Percentiles rank a stretch among this genome's conserved stretches.
Conservation (phyloP, 78 protist species). For the Bigelowiella natans region DNA sequence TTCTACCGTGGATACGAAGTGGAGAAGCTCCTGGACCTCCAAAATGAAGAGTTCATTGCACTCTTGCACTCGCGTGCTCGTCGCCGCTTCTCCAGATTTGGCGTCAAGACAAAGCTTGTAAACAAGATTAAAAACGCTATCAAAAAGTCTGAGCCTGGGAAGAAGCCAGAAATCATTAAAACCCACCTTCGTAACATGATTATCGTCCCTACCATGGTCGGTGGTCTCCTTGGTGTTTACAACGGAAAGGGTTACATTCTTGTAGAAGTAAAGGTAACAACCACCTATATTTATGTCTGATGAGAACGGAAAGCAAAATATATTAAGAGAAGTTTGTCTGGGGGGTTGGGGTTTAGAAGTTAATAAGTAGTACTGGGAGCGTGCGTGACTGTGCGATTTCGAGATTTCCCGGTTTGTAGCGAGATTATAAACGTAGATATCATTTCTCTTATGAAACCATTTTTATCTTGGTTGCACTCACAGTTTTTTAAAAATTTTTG, state of each 20-base stretch:
- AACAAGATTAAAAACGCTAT: constrained; percentile 57
- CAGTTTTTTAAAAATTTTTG: background rate
- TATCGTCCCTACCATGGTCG: constrained; percentile 99
- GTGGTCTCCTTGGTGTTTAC: constrained; percentile 94
- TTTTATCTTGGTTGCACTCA: background rate
- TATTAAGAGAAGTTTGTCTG: too few species aligned
- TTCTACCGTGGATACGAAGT: constrained; percentile 93
- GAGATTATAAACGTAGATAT: background rate
- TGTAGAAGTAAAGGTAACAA: background rate
- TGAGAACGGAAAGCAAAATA: too few species aligned
- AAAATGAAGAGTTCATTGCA: constrained; percentile 54
- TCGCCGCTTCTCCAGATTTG: constrained; percentile 56
- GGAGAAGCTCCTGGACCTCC: constrained; percentile 80
- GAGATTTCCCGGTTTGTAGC: too few species aligned
- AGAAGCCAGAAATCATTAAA: constrained; percentile 92
- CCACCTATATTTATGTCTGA: background rate
- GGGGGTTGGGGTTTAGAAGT: too few species aligned
- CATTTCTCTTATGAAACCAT: background rate
- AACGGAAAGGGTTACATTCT: constrained; percentile 80
- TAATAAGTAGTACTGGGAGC: too few species aligned
- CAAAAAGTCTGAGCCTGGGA: constrained; percentile 53
- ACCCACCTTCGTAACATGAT: constrained; percentile 94
- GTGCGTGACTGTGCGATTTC: too few species aligned
- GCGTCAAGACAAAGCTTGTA: background rate
- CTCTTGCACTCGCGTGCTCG: constrained; percentile 85